Conservation (phyloP, 805 yeast species). For the Teunomyces tritomae region DNA sequence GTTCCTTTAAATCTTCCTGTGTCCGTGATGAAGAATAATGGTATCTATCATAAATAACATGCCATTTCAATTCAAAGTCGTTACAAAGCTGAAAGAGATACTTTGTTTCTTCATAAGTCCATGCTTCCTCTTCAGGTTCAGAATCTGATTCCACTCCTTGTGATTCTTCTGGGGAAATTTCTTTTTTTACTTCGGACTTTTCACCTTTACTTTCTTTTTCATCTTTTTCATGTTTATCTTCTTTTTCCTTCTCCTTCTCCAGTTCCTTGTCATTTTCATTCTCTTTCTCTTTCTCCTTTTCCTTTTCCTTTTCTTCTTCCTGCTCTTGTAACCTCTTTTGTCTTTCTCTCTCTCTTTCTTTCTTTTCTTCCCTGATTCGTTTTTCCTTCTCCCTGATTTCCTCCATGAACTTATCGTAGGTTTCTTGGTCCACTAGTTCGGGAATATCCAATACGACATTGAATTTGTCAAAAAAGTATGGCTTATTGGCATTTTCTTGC, state of each 20-base stretch:
- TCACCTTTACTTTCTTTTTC: conserved; percentile 6
- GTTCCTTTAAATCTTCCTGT: conserved; percentile 78
- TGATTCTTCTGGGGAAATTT: conserved; percentile 3
- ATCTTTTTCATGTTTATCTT: conserved; percentile 5
- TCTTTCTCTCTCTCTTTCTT: conserved; percentile 11
- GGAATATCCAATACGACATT: conserved; percentile 72
- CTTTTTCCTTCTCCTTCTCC: conserved; percentile 4
- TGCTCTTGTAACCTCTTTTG: conserved; percentile 9
- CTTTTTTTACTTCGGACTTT: conserved; percentile 2
- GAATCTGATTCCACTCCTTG: conserved; percentile 38
- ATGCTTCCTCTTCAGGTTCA: conserved; percentile 35
- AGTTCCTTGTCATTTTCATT: conserved; percentile 2
- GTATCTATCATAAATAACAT: conserved; percentile 62
- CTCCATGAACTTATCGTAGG: conserved; percentile 53
- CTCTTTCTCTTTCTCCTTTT: background rate
- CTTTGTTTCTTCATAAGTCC: conserved; percentile 78
- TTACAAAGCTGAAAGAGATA: conserved; percentile 73
- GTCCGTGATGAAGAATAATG: conserved; percentile 37
- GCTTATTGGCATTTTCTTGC: conserved; percentile 30
- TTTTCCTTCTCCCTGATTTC: conserved; percentile 30
- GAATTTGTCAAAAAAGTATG: conserved; percentile 72
- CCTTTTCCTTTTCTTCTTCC: conserved; percentile 7
- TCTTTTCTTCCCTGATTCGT: conserved; percentile 7
- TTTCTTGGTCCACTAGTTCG: conserved; percentile 55
- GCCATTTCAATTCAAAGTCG: conserved; percentile 63